Evolutionary conservation across 2,329 filamentous ascomycete genomes (phyloP), one percentile per base, ranked within the genome.

Genomic region (Ilyonectria mors-panacis): DNA sequence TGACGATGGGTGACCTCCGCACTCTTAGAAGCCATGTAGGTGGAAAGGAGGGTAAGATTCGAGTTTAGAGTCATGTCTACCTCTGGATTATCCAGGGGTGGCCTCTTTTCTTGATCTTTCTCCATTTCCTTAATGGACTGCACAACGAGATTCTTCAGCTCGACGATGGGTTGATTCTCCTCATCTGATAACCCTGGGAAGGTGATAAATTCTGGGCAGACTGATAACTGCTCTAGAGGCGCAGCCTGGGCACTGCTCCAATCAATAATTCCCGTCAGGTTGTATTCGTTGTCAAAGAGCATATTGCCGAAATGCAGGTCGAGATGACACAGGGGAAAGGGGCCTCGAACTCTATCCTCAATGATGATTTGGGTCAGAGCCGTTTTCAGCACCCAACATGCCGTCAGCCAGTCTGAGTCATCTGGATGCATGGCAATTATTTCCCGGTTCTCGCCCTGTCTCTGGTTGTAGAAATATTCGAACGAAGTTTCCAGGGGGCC

Each of bases 271-370:
- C 76, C 79, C 2, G 72, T 78, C 39, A 82, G 60, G 66, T 81
- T 82, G 69, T 81, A 82, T 51, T 83, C 80, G 19, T 78, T 66
- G 66, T 83, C 81, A 33, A 83, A 83, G 6, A 82, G 78, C 66
- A 84, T 72, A 48, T 84, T 83, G 44, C 80, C 79, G 66, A 72
- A 78, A 71, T 81, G 80, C 4, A 81, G 69, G 19, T 77, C 77
- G 4, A 78, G 64, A 55, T 78, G 76, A 65, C 79, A 80, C 1
- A 82, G 68, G n/a, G 78, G 78, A 71, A 80, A 82, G 15, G 79
- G 80, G 48, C 80, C 78, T 58, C 70, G 67, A 21, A 79, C 64
- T 57, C 74, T 68, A 39, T 76, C 73, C 57, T 78, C 75, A 47
- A 78, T 65, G 28, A 78, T 63, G 9, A 77, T 77, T 6, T 79